Conservation (phyloP, 176 grass and related monocot species). For the Musa acuminata region DNA sequence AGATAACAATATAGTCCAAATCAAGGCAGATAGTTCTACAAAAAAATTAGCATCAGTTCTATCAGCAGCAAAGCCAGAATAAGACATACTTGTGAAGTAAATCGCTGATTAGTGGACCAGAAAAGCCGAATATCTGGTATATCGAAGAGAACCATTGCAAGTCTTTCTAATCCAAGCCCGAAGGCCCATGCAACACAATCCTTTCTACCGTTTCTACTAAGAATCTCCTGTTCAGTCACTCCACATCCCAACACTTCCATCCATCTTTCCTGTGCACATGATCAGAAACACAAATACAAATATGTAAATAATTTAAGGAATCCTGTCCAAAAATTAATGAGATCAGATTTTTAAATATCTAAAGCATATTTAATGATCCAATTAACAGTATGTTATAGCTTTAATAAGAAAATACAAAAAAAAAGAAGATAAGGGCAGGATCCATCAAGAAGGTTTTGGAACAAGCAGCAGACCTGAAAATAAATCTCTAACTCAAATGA, state of each 20-base stretch:
- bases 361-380: neutral
- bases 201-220: conserved; percentile 61
- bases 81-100: conserved; percentile 69
- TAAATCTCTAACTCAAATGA: conserved; percentile 98
- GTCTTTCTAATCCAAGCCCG: conserved; percentile 80
- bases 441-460: neutral
- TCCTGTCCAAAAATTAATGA: too few relatives aligned
- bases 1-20: too few relatives aligned
- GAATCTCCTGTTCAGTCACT: conserved; percentile 89
- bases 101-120: conserved; percentile 79
- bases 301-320: neutral
- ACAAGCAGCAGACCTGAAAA: conserved; percentile 60
- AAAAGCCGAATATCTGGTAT: conserved; percentile 96
- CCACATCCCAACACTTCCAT: conserved; percentile 94
- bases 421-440: neutral
- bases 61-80: neutral
- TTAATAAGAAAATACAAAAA: neutral
- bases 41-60: neutral
- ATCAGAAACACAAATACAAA: neutral
- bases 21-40: neutral
- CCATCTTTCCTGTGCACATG: conserved; percentile 63
- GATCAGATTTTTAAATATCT: neutral
- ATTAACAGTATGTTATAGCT: neutral
- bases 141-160: conserved; percentile 94
- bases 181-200: conserved; percentile 95